Conservation (phyloP, 2,329 filamentous ascomycete species). For the Nemania serpens region DNA sequence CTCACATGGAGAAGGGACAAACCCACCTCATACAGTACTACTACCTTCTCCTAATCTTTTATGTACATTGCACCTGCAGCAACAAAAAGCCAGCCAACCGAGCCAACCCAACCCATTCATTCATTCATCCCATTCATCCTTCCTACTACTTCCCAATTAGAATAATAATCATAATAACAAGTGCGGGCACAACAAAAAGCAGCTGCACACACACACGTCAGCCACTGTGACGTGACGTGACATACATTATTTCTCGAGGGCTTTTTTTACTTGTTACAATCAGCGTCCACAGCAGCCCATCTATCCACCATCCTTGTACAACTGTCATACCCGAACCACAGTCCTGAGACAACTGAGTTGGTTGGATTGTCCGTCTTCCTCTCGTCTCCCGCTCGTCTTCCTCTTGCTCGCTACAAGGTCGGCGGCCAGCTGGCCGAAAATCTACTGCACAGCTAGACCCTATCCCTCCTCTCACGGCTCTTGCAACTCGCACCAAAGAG, state of each 20-base stretch:
- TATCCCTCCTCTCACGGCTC: neutral
- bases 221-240: constrained; percentile 1
- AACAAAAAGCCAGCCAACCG: constrained; percentile 6
- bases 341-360: constrained; percentile 4
- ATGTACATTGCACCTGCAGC: neutral
- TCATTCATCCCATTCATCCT: neutral
- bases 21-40: too few species aligned
- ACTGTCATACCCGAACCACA: neutral
- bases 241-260: neutral
- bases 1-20: too few species aligned
- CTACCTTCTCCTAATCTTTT: neutral
- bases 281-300: constrained; percentile 8
- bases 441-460: constrained; percentile 2
- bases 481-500: neutral
- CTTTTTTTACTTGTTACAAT: neutral
- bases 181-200: constrained; percentile 1
- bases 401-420: neutral
- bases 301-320: neutral
- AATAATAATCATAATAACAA: neutral
- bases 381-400: too few species aligned
- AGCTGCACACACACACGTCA: constrained; percentile 19
- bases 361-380: constrained; percentile 7
- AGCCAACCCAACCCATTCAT: neutral
- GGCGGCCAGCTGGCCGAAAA: neutral
- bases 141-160: neutral